Base-by-base conservation (phyloP, 1,139 yeast genomes). In the Taiozyma sp. region DNA sequence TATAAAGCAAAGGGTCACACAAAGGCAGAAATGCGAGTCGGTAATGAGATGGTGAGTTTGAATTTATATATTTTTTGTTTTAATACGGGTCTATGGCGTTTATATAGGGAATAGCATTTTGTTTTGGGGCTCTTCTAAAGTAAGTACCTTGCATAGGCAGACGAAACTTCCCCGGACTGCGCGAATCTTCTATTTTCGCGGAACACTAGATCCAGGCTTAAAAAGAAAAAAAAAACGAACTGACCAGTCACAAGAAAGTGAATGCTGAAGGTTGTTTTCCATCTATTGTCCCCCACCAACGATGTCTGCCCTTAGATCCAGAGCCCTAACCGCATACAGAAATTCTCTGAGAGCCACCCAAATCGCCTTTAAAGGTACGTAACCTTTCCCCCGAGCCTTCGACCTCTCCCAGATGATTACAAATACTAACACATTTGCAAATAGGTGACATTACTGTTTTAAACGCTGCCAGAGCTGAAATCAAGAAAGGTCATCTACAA, bases 321-420 rank as follows among this genome's bases (percentile, higher is more conserved):
- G 63, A 53, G 79, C 83, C 0, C 61, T 78, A 41, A 60, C 71
- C 24, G 91, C 92, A 0, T 90, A 87, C 67, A 78, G 90, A 63
- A 72, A 74, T 48, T 87, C 91, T 2, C 70, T 85, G 52, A 76
- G 93, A 60, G 92, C 96, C 14, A 83, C 95, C 1, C 71, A 73
- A 44, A 60, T 81, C 5, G 95, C 93, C 0, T 90, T 90, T 66
- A 67, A 70, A 30, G 74, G 72, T 55, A 47, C 3, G 65, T 59
- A n/a, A 36, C 3, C 29, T 8, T 29, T 32, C 12, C 24, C 16
- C 23, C 3, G 7, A n/a, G 5, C 23, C 10, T 36, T n/a, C 40
- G 2, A 10, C 40, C 3, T 8, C 13, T 10, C 7, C 4, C 24
- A 4, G 24, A 12, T 16, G 41, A n/a, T 30, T 4, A 8, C 29